A percentile compares a stretch with the other conserved stretches of the same genome.
Conservation (phyloP, 495 filamentous ascomycete species). For the Pyrenula massariospora region DNA sequence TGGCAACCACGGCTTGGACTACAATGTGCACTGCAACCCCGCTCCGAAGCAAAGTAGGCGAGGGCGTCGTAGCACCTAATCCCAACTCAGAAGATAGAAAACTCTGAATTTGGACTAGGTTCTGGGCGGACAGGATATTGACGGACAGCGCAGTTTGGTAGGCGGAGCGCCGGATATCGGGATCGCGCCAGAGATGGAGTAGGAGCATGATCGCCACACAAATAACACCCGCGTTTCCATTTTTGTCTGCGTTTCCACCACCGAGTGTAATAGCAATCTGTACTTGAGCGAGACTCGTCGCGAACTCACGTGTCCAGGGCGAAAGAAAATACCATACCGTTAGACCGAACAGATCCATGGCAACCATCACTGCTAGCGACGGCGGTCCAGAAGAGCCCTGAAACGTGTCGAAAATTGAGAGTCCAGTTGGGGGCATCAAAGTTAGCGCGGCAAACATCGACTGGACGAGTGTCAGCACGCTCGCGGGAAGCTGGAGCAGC, state of each 20-base stretch:
- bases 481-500: slow-evolving; percentile 88
- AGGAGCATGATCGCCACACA: slow-evolving; percentile 70
- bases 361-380: slow-evolving; percentile 68
- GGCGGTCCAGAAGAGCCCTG: slow-evolving; percentile 59
- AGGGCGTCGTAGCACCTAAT: slow-evolving; percentile 31
- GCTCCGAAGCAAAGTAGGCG: slow-evolving; percentile 45
- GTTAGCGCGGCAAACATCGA: slow-evolving; percentile 88
- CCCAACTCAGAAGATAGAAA: slow-evolving; percentile 31
- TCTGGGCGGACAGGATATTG: slow-evolving; percentile 31
- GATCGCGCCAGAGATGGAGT: slow-evolving; percentile 52
- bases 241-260: slow-evolving; percentile 68
- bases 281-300: slow-evolving; percentile 88
- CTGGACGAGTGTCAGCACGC: slow-evolving; percentile 81
- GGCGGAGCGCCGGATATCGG: slow-evolving; percentile 42
- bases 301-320: slow-evolving; percentile 76
- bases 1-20: slow-evolving; percentile 56
- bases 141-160: slow-evolving; percentile 30
- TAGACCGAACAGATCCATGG: slow-evolving; percentile 71
- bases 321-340: slow-evolving; percentile 83
- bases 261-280: slow-evolving; percentile 91
- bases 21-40: slow-evolving; percentile 78
- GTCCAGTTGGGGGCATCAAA: slow-evolving; percentile 67
- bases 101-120: slow-evolving; percentile 31
- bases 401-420: slow-evolving; percentile 61
- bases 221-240: slow-evolving; percentile 57